phyloP scores from a whole-genome alignment of 345 rosid genomes.

The Populus tremula region DNA sequence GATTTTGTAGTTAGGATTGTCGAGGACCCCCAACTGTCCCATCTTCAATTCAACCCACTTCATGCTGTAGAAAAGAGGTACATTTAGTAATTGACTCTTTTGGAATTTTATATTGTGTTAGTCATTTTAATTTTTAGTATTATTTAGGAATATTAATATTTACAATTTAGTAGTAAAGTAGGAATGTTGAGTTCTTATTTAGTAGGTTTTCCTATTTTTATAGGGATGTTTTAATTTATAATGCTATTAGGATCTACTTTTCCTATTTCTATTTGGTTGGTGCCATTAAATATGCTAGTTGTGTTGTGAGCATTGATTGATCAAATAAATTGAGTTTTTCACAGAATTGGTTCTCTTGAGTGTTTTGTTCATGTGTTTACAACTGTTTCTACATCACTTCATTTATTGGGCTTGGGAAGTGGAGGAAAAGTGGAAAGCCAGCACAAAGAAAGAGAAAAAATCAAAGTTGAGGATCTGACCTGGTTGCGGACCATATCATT shows the following conservation, averaged over 20 bases:
- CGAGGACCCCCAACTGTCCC: constrained; percentile 91
- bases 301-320: background rate
- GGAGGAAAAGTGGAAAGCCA: background rate
- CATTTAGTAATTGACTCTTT: background rate
- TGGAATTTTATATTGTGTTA: background rate
- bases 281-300: background rate
- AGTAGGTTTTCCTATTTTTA: background rate
- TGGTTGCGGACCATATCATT: constrained; percentile 97
- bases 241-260: background rate
- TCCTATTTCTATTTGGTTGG: background rate
- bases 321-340: background rate
- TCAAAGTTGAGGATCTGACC: constrained; percentile 35
- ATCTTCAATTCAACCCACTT: constrained; percentile 98
- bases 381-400: background rate
- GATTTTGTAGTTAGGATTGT: constrained; percentile 83
- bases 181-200: background rate
- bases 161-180: background rate
- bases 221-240: background rate
- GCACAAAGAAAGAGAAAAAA: background rate
- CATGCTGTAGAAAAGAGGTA: constrained; percentile 55
- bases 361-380: background rate
- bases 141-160: background rate
- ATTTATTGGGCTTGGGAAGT: background rate
- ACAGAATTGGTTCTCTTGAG: background rate
- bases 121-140: background rate